phyloP scores from a whole-genome alignment of 345 rosid genomes.

The Lepidium didymum region DNA sequence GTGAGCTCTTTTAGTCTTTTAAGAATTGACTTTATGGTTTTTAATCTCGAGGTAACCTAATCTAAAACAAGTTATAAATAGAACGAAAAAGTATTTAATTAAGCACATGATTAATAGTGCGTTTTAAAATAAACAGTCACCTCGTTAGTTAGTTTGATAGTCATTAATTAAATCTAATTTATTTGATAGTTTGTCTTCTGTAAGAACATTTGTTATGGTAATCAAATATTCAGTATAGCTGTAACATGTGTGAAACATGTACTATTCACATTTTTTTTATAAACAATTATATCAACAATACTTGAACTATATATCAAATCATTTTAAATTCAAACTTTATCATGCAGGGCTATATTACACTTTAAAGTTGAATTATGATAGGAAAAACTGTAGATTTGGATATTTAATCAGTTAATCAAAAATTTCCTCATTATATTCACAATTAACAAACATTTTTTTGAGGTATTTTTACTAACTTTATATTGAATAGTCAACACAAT shows the following conservation, averaged over 20 bases:
- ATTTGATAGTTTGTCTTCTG: not conserved
- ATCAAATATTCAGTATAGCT: not conserved
- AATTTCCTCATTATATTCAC: too few species aligned
- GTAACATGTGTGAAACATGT: not conserved
- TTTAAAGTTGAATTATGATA: too few species aligned
- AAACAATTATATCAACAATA: too few species aligned
- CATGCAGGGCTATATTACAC: too few species aligned
- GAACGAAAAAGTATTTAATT: not conserved
- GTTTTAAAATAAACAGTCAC: not conserved
- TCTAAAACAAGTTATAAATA: not conserved
- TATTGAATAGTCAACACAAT: too few species aligned
- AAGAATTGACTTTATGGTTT: slow-evolving; percentile 16
- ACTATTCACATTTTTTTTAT: too few species aligned
- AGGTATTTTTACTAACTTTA: too few species aligned
- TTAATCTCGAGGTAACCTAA: slow-evolving; percentile 27
- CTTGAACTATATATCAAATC: too few species aligned
- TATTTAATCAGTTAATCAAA: not conserved
- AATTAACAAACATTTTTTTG: too few species aligned
- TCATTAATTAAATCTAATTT: not conserved
- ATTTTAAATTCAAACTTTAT: too few species aligned
- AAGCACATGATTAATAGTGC: slow-evolving; percentile 9
- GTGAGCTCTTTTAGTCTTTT: slow-evolving; percentile 17
- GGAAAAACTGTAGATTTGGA: too few species aligned
- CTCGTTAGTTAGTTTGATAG: not conserved
- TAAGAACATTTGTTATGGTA: not conserved